phyloP scores from a whole-genome alignment of 768 basidiomycete genomes.

The button mushroom (Agaricus bisporus) region DNA sequence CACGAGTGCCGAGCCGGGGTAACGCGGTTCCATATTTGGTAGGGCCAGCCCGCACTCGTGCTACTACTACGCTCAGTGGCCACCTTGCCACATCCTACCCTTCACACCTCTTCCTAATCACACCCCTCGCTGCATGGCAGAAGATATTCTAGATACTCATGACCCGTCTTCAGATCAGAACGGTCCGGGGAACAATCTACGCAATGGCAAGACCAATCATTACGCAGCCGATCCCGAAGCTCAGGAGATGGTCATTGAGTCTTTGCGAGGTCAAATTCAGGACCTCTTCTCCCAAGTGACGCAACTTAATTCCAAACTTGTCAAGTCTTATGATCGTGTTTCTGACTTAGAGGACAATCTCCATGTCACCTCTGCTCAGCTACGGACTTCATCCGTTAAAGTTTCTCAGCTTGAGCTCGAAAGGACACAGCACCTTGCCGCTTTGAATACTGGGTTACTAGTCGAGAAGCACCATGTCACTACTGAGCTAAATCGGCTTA shows the following conservation, averaged over 20 bases:
- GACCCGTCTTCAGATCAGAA: background rate
- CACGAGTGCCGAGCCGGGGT: conserved; percentile 3
- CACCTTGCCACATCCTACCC: background rate
- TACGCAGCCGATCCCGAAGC: conserved; percentile 48
- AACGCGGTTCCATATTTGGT: conserved; percentile 1
- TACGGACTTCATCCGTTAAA: conserved; percentile 56
- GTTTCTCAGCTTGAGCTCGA: conserved; percentile 81
- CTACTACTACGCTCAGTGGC: background rate
- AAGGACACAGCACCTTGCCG: conserved; percentile 80
- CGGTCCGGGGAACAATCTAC: background rate
- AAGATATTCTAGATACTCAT: conserved; percentile 7
- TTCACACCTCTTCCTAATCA: conserved; percentile 3
- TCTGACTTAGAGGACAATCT: conserved; percentile 91
- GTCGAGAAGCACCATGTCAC: conserved; percentile 92
- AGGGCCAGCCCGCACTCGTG: background rate
- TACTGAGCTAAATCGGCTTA: conserved; percentile 84
- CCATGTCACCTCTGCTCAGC: conserved; percentile 55
- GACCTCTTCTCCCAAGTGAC: conserved; percentile 88
- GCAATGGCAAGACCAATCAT: conserved; percentile 13
- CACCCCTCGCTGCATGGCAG: conserved; percentile 11
- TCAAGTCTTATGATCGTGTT: conserved; percentile 85
- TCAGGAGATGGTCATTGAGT: conserved; percentile 76
- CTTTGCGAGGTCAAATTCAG: conserved; percentile 74
- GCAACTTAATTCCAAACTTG: conserved; percentile 88
- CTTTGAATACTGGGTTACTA: conserved; percentile 84